Base-by-base conservation (phyloP, 2,329 filamentous ascomycete species). In the Pseudogymnoascus sp. region DNA sequence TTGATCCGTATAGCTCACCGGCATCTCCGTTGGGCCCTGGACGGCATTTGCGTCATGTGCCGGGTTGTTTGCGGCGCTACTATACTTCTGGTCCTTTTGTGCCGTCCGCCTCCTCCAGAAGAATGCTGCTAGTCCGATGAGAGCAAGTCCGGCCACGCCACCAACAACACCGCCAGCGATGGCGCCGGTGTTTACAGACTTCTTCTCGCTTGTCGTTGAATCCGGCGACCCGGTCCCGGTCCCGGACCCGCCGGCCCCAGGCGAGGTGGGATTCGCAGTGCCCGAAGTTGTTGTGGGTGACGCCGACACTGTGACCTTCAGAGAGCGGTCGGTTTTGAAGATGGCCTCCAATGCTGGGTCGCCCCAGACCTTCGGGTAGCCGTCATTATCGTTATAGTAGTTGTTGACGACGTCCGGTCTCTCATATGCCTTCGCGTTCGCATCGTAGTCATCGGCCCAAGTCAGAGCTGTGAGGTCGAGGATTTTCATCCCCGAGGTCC, bases 111-210 rank as follows among this genome's bases (percentile, higher is more conserved):
- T 57, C 51, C 51, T 57, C 51, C n/a, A 57, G 23, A 67, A 65
- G 62, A 63, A 70, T 25, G 71, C 65, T 34, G 61, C 61, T 8
- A 68, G 16, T 14, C 65, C 68, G 1, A 62, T 64, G 37, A 72
- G 57, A 54, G 66, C 65, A 3, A 70, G 39, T 2, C 63, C 69
- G 19, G 68, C 68, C 3, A 71, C 36, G 5, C 65, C 67, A 31
- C 65, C 69, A 23, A 70, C 63, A 2, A 65, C 65, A 37, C 67
- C 67, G 36, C 69, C 69, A 8, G 67, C 66, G 16, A 72, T 66
- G 5, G 65, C 63, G 28, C 67, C 69, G 11, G 66, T 64, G 21
- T 64, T 67, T n/a, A 62, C 61, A 31, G 39, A n/a, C 31, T 54
- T 16, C 37, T 62, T 41, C 23, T 14, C 51, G 10, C 28, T 6